Base-by-base conservation (phyloP, 2,329 filamentous ascomycete species). In the Fusarium duplospermum region DNA sequence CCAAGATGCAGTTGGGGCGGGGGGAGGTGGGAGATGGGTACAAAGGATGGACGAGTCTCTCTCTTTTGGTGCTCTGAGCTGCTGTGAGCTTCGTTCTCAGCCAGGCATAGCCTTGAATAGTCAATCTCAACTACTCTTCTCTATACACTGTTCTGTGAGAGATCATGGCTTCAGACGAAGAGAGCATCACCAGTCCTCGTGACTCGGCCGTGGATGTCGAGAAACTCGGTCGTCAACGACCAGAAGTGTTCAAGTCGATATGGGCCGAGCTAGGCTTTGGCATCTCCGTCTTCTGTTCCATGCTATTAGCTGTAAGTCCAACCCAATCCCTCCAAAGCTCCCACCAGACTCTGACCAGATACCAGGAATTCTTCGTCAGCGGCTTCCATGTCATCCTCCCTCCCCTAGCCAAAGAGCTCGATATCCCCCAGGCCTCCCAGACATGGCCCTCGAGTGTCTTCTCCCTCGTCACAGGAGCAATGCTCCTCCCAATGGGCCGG, bases 361-460 rank as follows among this genome's bases (percentile, higher is more conserved):
- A 42, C 24, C 13, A 78, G 77, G 77, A 78, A 76, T 78, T 78
- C 71, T 78, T 78, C 59, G 70, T 79, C 33, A 77, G 74, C 40
- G 77, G 77, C 56, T 79, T 78, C 47, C 75, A 77, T 60, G 75
- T 81, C 45, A 89, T 95, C 35, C 83, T 95, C 1, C 93, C 94
- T 2, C 89, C 89, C 0, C 81, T 96, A 4, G 86, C 90, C 18
- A 77, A 81, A 27, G 87, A 90, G 3, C 86, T 96, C 6, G 66
- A 90, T 42, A 94, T 96, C 36, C 90, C 93, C 0, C 86, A 80
- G 78, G 87, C 78, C 59, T 91, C 80, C 77, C 88, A 79, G 82
- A 94, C 84, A 84, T 94, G 89, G 93, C 93, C 83, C 72, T 90
- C 83, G 80, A 92, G 84, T 77, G 87, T 90, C 50, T 89, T 91